Base-by-base conservation (phyloP, 306 rosid genomes). In the Citrullus mucosospermus region DNA sequence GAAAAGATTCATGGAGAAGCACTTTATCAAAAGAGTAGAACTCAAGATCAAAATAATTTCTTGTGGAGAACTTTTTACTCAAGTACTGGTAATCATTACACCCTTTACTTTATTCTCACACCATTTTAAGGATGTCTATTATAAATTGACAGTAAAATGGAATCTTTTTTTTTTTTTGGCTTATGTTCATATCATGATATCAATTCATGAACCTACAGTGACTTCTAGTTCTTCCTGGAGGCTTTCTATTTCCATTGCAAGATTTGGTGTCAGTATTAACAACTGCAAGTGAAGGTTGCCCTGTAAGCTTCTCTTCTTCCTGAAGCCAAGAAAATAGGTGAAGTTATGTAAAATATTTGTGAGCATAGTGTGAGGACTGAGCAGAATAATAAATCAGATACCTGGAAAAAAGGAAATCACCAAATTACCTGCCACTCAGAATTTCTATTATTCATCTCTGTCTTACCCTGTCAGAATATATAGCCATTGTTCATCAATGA, bases 201-300 rank as follows among this genome's bases (percentile, higher is more conserved):
- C 15, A 12, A 54, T 44, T 48, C 44, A 51, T 73, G 80, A 75
- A 60, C 78, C 83, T 92, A 90, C 97, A 92, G 87, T 67, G 88
- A 69, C 92, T 69, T 22, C 53, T 69, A 69, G 51, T 87, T 87
- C 96, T 89, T 75, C 82, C 77, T 13, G 69, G 75, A 16, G 83
- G 86, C 72, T 89, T 89, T 81, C 79, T 81, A 68, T 73, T 88
- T 63, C 63, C 68, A 73, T 58, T 51, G 44, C 75, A 16, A n/a
- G 85, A 65, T 78, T 81, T 85, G 74, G 1, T 88, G 18, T 78
- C 84, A 43, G 63, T 65, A 78, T 83, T 80, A 54, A 81, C 66
- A 54, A 81, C 57, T 79, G 77, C 59, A 70, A 56, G 57, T 58
- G 79, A 44, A 51, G 83, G 78, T 25, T 76, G 78, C 6, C n/a